Conservation (phyloP, 768 basidiomycete genomes). For the Vishniacozyma victoriae region DNA sequence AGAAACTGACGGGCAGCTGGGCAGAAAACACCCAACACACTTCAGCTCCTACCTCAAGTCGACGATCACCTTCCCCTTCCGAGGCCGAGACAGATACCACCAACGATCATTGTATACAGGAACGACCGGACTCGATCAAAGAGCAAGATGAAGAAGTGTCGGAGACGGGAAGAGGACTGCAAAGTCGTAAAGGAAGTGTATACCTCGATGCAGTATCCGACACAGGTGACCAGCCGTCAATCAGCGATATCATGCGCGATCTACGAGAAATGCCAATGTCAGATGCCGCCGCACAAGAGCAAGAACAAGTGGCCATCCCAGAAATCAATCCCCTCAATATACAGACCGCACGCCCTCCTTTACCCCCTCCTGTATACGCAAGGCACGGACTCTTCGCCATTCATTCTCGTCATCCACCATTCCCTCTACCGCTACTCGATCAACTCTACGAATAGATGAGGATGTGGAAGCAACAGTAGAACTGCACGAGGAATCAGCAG, state of each 20-base stretch:
- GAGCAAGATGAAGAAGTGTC: too few relatives aligned
- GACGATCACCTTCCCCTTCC: conserved; percentile 2
- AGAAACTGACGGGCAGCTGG: conserved; percentile 55
- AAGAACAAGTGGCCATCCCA: too few relatives aligned
- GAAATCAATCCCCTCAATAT: background rate
- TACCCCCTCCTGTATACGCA: too few relatives aligned
- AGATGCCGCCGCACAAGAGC: too few relatives aligned
- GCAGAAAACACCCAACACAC: conserved; percentile 75
- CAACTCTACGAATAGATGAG: background rate
- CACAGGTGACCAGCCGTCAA: conserved; percentile 14
- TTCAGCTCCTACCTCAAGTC: too few relatives aligned
- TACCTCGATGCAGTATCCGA: conserved; percentile 33
- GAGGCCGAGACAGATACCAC: conserved; percentile 4
- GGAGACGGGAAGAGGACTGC: too few relatives aligned
- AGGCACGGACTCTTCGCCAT: background rate
- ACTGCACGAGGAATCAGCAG: conserved; percentile 84
- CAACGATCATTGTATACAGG: too few relatives aligned
- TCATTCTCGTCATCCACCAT: background rate
- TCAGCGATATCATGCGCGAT: conserved; percentile 23
- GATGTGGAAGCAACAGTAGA: conserved; percentile 72
- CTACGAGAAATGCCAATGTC: conserved; percentile 24
- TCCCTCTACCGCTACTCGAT: background rate
- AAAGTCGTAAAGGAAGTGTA: conserved; percentile 7
- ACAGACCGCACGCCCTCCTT: background rate
- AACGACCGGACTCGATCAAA: too few relatives aligned